Conservation (phyloP, 75 land plant genomes). For the Pinus tabuliformis region DNA sequence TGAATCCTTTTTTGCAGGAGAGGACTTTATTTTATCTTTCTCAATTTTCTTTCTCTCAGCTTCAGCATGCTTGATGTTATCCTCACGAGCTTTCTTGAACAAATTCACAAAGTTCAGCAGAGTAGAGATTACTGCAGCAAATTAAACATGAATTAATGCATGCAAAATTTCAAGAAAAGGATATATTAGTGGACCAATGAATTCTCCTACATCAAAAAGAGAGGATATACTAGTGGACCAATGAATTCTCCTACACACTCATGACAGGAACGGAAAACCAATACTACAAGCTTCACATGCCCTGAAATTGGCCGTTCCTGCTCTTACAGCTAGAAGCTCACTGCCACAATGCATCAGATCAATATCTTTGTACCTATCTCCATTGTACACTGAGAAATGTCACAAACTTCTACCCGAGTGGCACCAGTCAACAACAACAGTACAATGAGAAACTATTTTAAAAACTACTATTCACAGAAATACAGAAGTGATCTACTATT, state of each 20-base stretch:
- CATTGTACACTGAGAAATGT: too few species aligned
- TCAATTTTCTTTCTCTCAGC: conserved; percentile 87
- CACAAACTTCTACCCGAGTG: too few species aligned
- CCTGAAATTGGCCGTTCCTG: too few species aligned
- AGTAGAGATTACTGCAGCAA: conserved; percentile 66
- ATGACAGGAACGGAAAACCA: too few species aligned
- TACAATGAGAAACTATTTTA: too few species aligned
- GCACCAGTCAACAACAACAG: too few species aligned
- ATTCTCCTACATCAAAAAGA: background rate
- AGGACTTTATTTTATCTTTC: conserved; percentile 65
- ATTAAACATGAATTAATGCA: background rate
- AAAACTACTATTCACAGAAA: too few species aligned
- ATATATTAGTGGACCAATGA: background rate
- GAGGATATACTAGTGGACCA: background rate
- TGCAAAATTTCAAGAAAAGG: background rate
- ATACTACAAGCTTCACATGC: too few species aligned
- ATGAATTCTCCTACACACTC: background rate
- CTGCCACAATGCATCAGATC: too few species aligned
- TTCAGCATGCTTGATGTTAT: conserved; percentile 75
- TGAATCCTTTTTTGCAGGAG: conserved; percentile 25
- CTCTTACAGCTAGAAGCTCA: too few species aligned
- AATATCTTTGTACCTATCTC: too few species aligned
- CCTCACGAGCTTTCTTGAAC: conserved; percentile 87
- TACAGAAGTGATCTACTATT: too few species aligned
- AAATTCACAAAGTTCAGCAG: conserved; percentile 71